phyloP scores from a whole-genome alignment of 2,329 filamentous ascomycete species.

The Pseudogymnoascus sp. region DNA sequence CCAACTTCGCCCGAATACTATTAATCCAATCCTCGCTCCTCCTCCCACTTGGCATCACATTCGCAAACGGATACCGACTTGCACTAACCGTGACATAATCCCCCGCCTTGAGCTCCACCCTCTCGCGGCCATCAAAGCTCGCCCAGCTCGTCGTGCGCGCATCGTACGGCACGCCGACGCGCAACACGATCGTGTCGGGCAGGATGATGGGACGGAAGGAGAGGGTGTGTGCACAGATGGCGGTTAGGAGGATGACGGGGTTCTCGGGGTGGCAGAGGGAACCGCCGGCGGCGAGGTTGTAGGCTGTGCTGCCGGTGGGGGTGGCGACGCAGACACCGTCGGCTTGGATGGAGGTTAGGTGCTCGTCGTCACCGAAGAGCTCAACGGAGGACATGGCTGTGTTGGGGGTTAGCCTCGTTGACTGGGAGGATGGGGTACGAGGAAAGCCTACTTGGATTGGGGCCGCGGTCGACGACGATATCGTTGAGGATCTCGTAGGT shows the following conservation, averaged over 20 bases:
- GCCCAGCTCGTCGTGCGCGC: slow-evolving; percentile 87
- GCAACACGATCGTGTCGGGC: slow-evolving; percentile 88
- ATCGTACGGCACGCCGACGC: slow-evolving; percentile 90
- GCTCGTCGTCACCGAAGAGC: slow-evolving; percentile 83
- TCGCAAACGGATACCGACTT: slow-evolving; percentile 71
- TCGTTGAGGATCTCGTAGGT: slow-evolving; percentile 92
- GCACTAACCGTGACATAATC: slow-evolving; percentile 83
- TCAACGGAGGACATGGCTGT: slow-evolving; percentile 84
- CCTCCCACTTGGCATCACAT: slow-evolving; percentile 60
- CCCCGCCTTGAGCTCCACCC: slow-evolving; percentile 67
- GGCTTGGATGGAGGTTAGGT: slow-evolving; percentile 87
- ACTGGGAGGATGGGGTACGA: background rate
- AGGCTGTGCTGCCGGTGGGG: slow-evolving; percentile 88
- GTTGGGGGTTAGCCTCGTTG: slow-evolving; percentile 9
- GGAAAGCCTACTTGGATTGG: slow-evolving; percentile 69
- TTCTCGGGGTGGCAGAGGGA: slow-evolving; percentile 94
- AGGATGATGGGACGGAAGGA: slow-evolving; percentile 95
- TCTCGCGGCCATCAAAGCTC: slow-evolving; percentile 92
- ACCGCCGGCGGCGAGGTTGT: slow-evolving; percentile 92
- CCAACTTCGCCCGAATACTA: slow-evolving; percentile 68
- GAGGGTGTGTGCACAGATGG: slow-evolving; percentile 89
- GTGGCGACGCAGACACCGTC: slow-evolving; percentile 92
- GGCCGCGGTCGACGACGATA: slow-evolving; percentile 89
- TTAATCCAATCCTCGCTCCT: slow-evolving; percentile 75
- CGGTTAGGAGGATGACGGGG: slow-evolving; percentile 87